Evolutionary conservation across 441 rosid species (phyloP).

Genomic region (Macaranga tanarius): DNA sequence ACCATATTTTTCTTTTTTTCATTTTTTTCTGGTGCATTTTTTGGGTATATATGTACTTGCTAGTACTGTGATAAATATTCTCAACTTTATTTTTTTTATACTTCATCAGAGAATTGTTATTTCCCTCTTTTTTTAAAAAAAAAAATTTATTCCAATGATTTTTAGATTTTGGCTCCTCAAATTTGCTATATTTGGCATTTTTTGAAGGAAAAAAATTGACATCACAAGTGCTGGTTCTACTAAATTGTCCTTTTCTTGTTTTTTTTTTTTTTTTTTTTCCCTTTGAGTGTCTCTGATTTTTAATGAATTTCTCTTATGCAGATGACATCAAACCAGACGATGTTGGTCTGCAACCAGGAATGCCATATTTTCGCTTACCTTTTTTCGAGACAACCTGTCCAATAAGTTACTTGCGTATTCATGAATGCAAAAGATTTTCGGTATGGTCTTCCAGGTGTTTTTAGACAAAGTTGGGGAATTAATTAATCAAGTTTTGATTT

Average conservation of each 20-base stretch:
- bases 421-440: constrained; percentile 62
- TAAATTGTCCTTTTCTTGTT: no score
- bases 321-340: constrained; percentile 62
- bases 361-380: constrained; percentile 42
- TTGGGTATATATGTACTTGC: background rate
- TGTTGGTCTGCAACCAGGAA: constrained; percentile 52
- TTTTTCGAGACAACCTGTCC: constrained; percentile 28
- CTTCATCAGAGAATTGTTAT: background rate
- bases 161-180: background rate
- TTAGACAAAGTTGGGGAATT: background rate
- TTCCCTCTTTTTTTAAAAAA: no score
- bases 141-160: background rate
- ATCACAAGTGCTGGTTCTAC: no score
- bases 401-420: constrained; percentile 60
- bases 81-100: background rate
- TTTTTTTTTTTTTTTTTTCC: no score
- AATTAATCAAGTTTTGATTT: background rate
- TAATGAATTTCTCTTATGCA: constrained; percentile 20
- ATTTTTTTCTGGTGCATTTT: no score
- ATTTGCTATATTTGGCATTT: background rate
- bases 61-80: background rate
- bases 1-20: background rate
- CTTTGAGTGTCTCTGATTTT: background rate
- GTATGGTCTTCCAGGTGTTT: constrained; percentile 35
- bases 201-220: background rate